A percentile compares a stretch with the other conserved stretches of the same genome.
Conservation (phyloP, 2,329 filamentous ascomycete species). For the Cytospora mali region DNA sequence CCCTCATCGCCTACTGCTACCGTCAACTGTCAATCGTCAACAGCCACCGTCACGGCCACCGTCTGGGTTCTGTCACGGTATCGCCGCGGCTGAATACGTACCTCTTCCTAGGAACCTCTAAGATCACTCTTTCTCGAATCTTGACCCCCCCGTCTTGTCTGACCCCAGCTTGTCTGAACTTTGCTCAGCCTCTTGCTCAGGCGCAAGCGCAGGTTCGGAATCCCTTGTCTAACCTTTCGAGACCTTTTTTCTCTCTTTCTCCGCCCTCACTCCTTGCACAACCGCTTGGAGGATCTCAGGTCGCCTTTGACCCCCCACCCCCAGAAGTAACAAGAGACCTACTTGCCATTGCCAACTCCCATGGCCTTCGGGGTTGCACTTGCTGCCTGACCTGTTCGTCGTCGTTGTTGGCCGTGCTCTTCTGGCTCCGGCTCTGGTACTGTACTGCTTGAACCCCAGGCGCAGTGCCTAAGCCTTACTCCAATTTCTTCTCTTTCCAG, state of each 20-base stretch:
- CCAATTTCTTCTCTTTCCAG: slow-evolving; percentile 28
- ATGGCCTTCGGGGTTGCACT: slow-evolving; percentile 37
- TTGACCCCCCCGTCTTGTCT: slow-evolving; percentile 26
- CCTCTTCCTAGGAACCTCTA: slow-evolving; percentile 18
- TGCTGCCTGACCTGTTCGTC: slow-evolving; percentile 40
- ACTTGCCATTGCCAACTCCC: slow-evolving; percentile 3
- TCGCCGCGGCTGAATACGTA: slow-evolving; percentile 22
- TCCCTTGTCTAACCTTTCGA: slow-evolving; percentile 25
- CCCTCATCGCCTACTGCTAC: slow-evolving; percentile 15
- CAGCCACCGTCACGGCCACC: slow-evolving; percentile 8
- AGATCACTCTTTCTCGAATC: slow-evolving; percentile 19
- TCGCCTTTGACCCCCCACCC: slow-evolving; percentile 10
- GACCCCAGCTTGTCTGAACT: slow-evolving; percentile 16
- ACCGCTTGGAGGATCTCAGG: slow-evolving; percentile 20
- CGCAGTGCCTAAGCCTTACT: slow-evolving; percentile 26
- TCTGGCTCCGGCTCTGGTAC: slow-evolving; percentile 29
- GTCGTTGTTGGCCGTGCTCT: slow-evolving; percentile 23
- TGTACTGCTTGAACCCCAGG: slow-evolving; percentile 19
- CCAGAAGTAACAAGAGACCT: not conserved
- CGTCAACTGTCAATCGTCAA: no score
- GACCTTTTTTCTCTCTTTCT: slow-evolving; percentile 1
- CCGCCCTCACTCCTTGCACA: slow-evolving; percentile 20
- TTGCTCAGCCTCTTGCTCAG: slow-evolving; percentile 14
- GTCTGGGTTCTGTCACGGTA: slow-evolving; percentile 18
- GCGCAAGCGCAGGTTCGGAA: slow-evolving; percentile 15